These are phyloP conservation scores for Staphylotrichum tortipilum DNA, from an alignment of 495 filamentous ascomycete species.

Conservation along the genomic window DNA sequence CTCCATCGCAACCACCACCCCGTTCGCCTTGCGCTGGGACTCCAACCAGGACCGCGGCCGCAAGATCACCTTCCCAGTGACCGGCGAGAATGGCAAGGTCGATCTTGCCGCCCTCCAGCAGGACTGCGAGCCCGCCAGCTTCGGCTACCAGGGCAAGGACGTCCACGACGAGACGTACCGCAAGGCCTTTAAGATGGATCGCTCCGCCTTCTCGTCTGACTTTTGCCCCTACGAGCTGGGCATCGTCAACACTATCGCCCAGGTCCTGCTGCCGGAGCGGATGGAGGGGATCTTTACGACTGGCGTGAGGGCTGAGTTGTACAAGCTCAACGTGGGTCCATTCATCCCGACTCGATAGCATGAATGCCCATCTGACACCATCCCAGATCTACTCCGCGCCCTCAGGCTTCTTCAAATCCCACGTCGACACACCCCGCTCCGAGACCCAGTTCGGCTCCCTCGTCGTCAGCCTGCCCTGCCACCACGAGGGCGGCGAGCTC, in stretches of 20 bases:
- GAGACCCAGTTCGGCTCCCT: constrained; percentile 45
- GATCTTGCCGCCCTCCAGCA: no score
- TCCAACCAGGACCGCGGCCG: no score
- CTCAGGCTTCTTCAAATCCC: constrained; percentile 41
- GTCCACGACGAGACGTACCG: constrained; percentile 44
- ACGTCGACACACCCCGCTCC: constrained; percentile 49
- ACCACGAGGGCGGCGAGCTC: constrained; percentile 36
- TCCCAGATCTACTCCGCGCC: constrained; percentile 39
- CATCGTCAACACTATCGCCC: constrained; percentile 42
- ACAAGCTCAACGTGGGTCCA: constrained; percentile 50
- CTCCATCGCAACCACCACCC: no score
- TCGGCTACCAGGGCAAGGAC: constrained; percentile 38
- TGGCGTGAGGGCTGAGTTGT: constrained; percentile 40
- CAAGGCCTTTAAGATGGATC: constrained; percentile 43
- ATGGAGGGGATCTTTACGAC: background rate
- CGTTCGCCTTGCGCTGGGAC: no score
- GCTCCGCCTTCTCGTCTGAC: constrained; percentile 33
- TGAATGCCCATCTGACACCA: constrained; percentile 10
- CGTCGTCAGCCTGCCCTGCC: constrained; percentile 45
- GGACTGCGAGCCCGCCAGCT: constrained; percentile 40
- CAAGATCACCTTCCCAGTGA: no score
- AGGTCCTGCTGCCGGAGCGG: constrained; percentile 37
- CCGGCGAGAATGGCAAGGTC: no score
- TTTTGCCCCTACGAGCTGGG: constrained; percentile 47
- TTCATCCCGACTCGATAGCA: background rate